Conservation (phyloP, 495 filamentous ascomycete species). For the Neurospora sp. region DNA sequence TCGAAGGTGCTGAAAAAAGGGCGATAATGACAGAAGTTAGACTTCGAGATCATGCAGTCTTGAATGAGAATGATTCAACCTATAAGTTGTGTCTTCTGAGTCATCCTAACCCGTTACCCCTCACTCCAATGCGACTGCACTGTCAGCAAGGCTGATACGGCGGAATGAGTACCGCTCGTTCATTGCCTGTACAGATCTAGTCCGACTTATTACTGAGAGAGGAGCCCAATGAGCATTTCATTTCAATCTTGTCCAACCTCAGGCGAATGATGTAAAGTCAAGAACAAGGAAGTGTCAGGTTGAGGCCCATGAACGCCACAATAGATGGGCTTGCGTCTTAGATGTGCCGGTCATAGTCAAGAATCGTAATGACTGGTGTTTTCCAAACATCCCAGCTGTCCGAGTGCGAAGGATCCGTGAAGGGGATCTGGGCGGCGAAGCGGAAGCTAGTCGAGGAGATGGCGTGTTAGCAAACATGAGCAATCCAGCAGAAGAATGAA, state of each 20-base stretch:
- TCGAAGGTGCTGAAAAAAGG: background rate
- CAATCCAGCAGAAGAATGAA: background rate
- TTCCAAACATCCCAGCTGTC: slow-evolving; percentile 20
- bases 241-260: background rate
- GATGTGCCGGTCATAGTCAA: background rate
- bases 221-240: background rate
- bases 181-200: too few species aligned
- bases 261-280: background rate
- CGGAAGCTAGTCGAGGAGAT: slow-evolving; percentile 6
- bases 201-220: background rate
- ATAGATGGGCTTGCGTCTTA: background rate
- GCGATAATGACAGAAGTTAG: background rate
- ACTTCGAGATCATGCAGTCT: background rate
- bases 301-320: background rate
- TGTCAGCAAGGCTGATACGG: background rate
- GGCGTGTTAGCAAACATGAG: background rate
- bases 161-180: background rate
- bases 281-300: background rate
- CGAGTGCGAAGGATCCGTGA: slow-evolving; percentile 16
- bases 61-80: background rate
- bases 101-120: background rate
- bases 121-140: background rate
- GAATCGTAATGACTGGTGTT: slow-evolving; percentile 11
- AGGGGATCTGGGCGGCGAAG: slow-evolving; percentile 18
- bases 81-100: background rate